A percentile compares a stretch with the other conserved stretches of the same genome.
These are phyloP conservation scores for Kwoniella pini DNA, from an alignment of 768 basidiomycete species.

Conservation along the genomic window DNA sequence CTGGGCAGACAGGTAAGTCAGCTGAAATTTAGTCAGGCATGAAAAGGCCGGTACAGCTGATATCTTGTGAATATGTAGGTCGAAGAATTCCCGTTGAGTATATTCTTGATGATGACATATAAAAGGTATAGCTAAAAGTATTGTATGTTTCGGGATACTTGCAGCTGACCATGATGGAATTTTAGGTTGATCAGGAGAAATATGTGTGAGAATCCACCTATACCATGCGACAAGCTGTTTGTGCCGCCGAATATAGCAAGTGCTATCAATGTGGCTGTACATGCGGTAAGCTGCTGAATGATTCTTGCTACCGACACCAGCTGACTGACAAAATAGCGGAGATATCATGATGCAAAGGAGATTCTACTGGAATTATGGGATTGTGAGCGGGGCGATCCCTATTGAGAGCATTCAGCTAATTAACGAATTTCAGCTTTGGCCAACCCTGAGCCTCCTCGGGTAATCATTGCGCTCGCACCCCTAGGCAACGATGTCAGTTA, in stretches of 20 bases:
- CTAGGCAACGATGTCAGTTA: constrained; percentile 48
- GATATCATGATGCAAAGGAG: constrained; percentile 42
- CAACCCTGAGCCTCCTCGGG: constrained; percentile 46
- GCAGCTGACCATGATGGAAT: not conserved
- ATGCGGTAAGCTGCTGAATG: constrained; percentile 36
- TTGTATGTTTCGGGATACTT: no score
- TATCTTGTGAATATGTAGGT: constrained; percentile 18
- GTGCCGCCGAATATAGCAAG: constrained; percentile 52
- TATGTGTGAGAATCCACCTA: constrained; percentile 35
- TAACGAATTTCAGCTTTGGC: constrained; percentile 28
- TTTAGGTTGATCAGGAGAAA: constrained; percentile 38
- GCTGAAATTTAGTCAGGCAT: not conserved
- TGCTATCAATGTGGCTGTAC: constrained; percentile 53
- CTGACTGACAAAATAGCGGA: constrained; percentile 1
- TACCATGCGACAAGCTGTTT: constrained; percentile 51
- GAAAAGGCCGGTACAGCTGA: not conserved
- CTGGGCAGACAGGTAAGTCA: constrained; percentile 45
- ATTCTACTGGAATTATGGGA: constrained; percentile 53
- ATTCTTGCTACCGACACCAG: not conserved
- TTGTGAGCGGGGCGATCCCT: constrained; percentile 30
- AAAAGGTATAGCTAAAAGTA: constrained; percentile 44
- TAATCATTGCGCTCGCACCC: constrained; percentile 50
- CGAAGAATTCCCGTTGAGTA: constrained; percentile 50
- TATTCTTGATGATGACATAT: constrained; percentile 52
- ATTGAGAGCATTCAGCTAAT: not conserved